Evolutionary conservation across 2,329 filamentous ascomycete species (phyloP).

Genomic region (Colletotrichum somersetense): DNA sequence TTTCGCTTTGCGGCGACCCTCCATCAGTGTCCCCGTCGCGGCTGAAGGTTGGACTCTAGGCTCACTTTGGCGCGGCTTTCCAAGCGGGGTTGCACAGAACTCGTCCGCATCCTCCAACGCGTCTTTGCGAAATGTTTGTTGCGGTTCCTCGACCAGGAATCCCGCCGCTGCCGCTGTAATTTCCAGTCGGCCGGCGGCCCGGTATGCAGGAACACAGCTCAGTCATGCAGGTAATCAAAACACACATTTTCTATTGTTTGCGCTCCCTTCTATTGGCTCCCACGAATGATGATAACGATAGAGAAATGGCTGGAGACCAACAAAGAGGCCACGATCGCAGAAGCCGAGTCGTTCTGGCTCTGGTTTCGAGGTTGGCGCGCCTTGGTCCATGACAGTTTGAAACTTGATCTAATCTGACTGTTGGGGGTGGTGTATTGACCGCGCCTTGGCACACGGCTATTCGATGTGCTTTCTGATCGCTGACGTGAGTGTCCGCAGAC

Average conservation of each 20-base stretch:
- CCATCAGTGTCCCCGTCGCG: constrained; percentile 1
- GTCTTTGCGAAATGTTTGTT: constrained; percentile 31
- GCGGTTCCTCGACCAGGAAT: constrained; percentile 11
- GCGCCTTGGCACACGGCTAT: constrained; percentile 13
- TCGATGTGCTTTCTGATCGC: constrained; percentile 37
- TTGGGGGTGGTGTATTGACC: not conserved
- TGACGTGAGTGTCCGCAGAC: constrained; percentile 56
- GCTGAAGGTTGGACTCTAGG: constrained; percentile 11
- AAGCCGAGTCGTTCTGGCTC: constrained; percentile 63
- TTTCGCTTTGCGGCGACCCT: constrained; percentile 17
- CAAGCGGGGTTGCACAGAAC: constrained; percentile 24
- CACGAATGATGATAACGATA: constrained; percentile 56
- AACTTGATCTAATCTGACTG: constrained; percentile 77
- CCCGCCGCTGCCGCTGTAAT: constrained; percentile 15
- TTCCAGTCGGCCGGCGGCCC: constrained; percentile 12
- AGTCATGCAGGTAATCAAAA: constrained; percentile 41
- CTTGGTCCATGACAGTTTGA: constrained; percentile 58
- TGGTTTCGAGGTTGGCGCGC: constrained; percentile 60
- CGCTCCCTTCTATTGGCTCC: constrained; percentile 37
- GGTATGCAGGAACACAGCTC: constrained; percentile 37
- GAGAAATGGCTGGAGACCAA: constrained; percentile 52
- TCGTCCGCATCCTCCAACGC: constrained; percentile 37
- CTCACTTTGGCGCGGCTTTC: constrained; percentile 1
- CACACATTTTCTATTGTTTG: constrained; percentile 32
- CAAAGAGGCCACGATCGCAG: constrained; percentile 47